Base-by-base conservation (phyloP, 306 rosid species). In the Quercus wislizeni region DNA sequence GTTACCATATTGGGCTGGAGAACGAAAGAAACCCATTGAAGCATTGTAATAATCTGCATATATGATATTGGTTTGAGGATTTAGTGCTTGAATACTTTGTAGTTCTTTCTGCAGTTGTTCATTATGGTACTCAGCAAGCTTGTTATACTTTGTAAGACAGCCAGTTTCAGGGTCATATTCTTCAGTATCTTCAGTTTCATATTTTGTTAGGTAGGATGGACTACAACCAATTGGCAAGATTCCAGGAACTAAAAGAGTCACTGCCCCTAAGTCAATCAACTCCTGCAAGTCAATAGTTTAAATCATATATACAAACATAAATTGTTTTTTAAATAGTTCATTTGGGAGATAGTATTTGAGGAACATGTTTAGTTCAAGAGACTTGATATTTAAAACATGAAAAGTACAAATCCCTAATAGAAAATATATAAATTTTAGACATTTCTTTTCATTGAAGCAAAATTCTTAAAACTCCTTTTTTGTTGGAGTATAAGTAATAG, bases 41-140 rank as follows among this genome's bases (percentile, higher is more conserved):
- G 86, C 83, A 59, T 86, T 76, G 79, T 86, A 84, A 27, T 85
- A 87, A 78, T 90, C 91, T 5, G 80, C 90, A 67, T 87, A 87
- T 21, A 87, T 82, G 74, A 90, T 84, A 30, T 52, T 67, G 20
- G 71, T 74, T 13, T 55, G 35, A 8, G 90, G 88, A 76, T 87
- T 23, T 27, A 71, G 82, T 31, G 3, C 33, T 51, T 57, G 79
- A 58, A 90, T 82, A 55, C 43, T 79, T 11, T 55, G 0, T 27
- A 86, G 9, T 81, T 82, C 86, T 61, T 6, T 3, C 56, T 84
- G 77, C 61, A 90, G 90, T n/a, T 71, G 27, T 15, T 78, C 72
- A 25, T 87, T 86, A 82, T 83, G 87, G 79, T 82, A 78, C 77
- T 84, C 75, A 49, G 80, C 54, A 18, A 85, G 86, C 62, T 83